Percentiles rank a stretch among this genome's conserved stretches.
These are phyloP conservation scores for Daldinia caldariorum DNA, from an alignment of 495 filamentous ascomycete genomes.

Conservation along the genomic window DNA sequence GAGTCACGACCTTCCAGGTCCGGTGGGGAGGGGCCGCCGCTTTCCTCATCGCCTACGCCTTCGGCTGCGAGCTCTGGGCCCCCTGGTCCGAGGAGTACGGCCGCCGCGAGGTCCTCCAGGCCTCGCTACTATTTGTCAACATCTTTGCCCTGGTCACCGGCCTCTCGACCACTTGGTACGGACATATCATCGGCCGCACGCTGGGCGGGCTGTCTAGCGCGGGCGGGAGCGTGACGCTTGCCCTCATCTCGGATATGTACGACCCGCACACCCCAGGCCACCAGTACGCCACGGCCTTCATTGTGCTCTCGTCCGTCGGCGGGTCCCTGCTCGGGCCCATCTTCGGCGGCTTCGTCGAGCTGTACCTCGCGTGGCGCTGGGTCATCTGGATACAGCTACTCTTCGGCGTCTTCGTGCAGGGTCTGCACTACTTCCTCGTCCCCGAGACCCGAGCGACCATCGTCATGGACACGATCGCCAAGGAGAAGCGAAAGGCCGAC, in stretches of 20 bases:
- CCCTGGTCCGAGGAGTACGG: constrained; percentile 73
- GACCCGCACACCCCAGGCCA: constrained; percentile 62
- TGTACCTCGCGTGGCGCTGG: constrained; percentile 43
- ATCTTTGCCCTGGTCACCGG: constrained; percentile 66
- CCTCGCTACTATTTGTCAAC: constrained; percentile 67
- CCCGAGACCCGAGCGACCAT: constrained; percentile 59
- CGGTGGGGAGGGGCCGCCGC: constrained; percentile 56
- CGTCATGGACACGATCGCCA: constrained; percentile 69
- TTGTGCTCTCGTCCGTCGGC: constrained; percentile 68
- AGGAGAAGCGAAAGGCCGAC: constrained; percentile 59
- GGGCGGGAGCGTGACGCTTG: constrained; percentile 70
- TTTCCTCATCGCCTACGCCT: constrained; percentile 70
- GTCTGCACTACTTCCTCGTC: constrained; percentile 63
- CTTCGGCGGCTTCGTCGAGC: constrained; percentile 65
- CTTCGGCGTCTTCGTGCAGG: constrained; percentile 57
- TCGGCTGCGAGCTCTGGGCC: constrained; percentile 74
- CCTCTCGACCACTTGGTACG: constrained; percentile 63
- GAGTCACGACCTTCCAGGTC: constrained; percentile 54
- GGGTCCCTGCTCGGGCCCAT: constrained; percentile 61
- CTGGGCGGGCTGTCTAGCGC: constrained; percentile 69
- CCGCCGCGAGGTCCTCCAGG: constrained; percentile 65
- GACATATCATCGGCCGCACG: constrained; percentile 65
- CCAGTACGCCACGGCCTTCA: constrained; percentile 68
- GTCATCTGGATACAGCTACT: constrained; percentile 46
- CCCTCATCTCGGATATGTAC: constrained; percentile 71